These are phyloP conservation scores for Zymoseptoria ardabiliae DNA, from an alignment of 2,329 filamentous ascomycete species.

Conservation along the genomic window DNA sequence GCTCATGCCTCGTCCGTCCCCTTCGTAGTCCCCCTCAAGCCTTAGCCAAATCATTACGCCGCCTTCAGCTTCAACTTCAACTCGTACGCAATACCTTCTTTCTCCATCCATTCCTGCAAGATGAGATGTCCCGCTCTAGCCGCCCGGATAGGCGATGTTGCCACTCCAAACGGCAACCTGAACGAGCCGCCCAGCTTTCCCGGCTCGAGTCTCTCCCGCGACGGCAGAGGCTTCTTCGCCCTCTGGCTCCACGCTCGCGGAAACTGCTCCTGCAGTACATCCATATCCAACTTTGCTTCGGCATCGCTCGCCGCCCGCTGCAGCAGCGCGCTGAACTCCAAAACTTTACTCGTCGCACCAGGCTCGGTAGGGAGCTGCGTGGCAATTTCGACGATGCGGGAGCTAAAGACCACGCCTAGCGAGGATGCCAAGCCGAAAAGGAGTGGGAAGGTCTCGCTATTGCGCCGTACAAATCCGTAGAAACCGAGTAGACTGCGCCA, in stretches of 20 bases:
- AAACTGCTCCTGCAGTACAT: constrained; percentile 32
- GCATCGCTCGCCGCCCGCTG: constrained; percentile 13
- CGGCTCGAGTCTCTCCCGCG: constrained; percentile 28
- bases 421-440: constrained; percentile 37
- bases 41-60: background rate
- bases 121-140: constrained; percentile 38
- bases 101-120: constrained; percentile 36
- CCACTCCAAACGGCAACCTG: constrained; percentile 34
- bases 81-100: constrained; percentile 17
- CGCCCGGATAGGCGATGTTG: constrained; percentile 38
- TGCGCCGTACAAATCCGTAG: constrained; percentile 21
- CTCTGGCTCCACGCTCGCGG: constrained; percentile 33
- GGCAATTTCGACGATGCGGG: constrained; percentile 28
- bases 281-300: constrained; percentile 26
- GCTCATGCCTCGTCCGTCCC: background rate
- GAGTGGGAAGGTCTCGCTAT: constrained; percentile 21
- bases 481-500: constrained; percentile 26
- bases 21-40: background rate
- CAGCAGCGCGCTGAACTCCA: constrained; percentile 15
- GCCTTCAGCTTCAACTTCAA: constrained; percentile 20
- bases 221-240: constrained; percentile 16
- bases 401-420: constrained; percentile 35
- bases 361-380: constrained; percentile 5
- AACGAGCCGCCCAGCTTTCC: constrained; percentile 31
- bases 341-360: constrained; percentile 4